Conservation (phyloP, 2,329 filamentous ascomycete genomes). For the Verticillium nonalfalfae region DNA sequence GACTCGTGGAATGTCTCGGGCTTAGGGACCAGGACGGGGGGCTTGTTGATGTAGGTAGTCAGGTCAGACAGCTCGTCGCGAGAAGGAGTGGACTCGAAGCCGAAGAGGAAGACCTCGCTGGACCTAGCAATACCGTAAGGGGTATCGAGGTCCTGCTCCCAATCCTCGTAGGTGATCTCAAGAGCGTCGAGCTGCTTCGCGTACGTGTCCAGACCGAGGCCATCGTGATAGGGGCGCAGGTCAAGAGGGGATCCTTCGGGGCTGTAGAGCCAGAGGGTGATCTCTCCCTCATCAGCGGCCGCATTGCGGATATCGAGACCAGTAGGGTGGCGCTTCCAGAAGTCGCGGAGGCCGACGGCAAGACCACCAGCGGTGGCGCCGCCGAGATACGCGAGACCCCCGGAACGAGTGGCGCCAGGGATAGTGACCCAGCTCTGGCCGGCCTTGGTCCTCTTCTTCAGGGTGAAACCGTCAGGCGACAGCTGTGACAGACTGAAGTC, state of each 20-base stretch:
- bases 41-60: constrained; percentile 39
- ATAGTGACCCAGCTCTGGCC: constrained; percentile 54
- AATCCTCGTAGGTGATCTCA: constrained; percentile 59
- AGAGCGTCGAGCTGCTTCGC: constrained; percentile 52
- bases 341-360: constrained; percentile 51
- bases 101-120: constrained; percentile 48
- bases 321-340: constrained; percentile 58
- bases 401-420: constrained; percentile 47
- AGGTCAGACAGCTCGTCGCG: constrained; percentile 36
- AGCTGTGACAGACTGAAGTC: constrained; percentile 52
- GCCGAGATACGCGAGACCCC: constrained; percentile 53
- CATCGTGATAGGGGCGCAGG: constrained; percentile 51
- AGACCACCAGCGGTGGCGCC: constrained; percentile 51
- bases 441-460: constrained; percentile 53
- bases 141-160: constrained; percentile 46
- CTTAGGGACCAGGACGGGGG: constrained; percentile 42
- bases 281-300: constrained; percentile 37
- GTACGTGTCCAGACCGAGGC: constrained; percentile 48
- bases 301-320: constrained; percentile 49
- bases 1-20: constrained; percentile 43
- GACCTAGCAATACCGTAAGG: constrained; percentile 53
- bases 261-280: constrained; percentile 57
- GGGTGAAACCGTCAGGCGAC: constrained; percentile 52
- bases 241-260: constrained; percentile 50
- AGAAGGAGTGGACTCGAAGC: constrained; percentile 45